These are phyloP conservation scores for Thelephora ganbajun DNA, from an alignment of 768 basidiomycete genomes.

Conservation along the genomic window DNA sequence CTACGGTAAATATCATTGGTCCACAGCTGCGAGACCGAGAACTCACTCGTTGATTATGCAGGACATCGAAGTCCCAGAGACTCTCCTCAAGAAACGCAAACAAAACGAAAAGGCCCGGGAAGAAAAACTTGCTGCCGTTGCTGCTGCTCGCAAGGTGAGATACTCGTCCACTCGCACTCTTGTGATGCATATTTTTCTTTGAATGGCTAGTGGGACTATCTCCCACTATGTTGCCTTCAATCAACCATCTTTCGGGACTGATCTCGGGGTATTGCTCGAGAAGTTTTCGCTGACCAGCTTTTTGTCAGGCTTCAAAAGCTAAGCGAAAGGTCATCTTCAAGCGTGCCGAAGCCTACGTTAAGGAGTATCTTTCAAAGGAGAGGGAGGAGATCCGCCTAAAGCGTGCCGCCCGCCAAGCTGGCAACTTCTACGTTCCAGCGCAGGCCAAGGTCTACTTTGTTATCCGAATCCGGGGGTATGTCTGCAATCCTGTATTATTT, in stretches of 20 bases:
- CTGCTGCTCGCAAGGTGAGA: conserved; percentile 80
- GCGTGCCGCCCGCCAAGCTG: conserved; percentile 79
- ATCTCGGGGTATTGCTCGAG: conserved; percentile 13
- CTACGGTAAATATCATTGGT: conserved; percentile 24
- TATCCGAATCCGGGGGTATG: conserved; percentile 90
- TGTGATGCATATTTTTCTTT: conserved; percentile 76
- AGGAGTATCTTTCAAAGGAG: conserved; percentile 89
- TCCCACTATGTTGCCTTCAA: conserved; percentile 63
- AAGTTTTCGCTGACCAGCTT: not conserved
- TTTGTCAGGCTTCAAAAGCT: conserved; percentile 60
- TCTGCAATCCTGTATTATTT: conserved; percentile 8
- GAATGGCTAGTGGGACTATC: conserved; percentile 58
- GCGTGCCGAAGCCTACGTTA: conserved; percentile 95
- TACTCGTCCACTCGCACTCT: conserved; percentile 11
- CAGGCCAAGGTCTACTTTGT: conserved; percentile 98
- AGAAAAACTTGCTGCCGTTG: conserved; percentile 76
- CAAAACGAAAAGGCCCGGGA: conserved; percentile 93
- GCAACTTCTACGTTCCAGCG: conserved; percentile 95
- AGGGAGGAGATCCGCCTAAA: conserved; percentile 93
- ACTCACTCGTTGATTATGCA: conserved; percentile 17
- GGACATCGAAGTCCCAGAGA: conserved; percentile 97
- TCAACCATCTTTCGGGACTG: conserved; percentile 97
- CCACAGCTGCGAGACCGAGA: not conserved
- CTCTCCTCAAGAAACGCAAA: conserved; percentile 98
- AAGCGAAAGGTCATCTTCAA: conserved; percentile 99